Evolutionary conservation across 192 early-diverging fungal species (phyloP).

Genomic region (Coemansia sp.): DNA sequence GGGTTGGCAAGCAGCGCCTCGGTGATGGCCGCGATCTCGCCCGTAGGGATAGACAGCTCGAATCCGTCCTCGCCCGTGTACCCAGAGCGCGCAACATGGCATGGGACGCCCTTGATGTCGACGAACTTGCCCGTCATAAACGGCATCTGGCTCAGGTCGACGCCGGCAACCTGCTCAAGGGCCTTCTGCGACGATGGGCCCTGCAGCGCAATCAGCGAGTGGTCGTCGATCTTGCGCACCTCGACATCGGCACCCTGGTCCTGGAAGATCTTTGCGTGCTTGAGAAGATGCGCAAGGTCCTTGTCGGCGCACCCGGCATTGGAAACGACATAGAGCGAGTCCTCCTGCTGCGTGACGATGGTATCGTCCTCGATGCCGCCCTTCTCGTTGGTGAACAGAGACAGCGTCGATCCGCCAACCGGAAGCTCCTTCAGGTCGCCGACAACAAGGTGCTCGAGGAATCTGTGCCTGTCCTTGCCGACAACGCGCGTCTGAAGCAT

Average conservation of each 20-base stretch:
- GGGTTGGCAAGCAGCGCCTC: slow-evolving; percentile 64
- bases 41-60: slow-evolving; percentile 88
- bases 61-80: slow-evolving; percentile 99
- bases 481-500: slow-evolving; percentile 93
- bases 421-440: slow-evolving; percentile 81
- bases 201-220: slow-evolving; percentile 88
- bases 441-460: slow-evolving; percentile 85
- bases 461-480: slow-evolving; percentile 82
- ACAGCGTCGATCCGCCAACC: slow-evolving; percentile 76
- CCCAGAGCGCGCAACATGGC: slow-evolving; percentile 91
- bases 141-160: slow-evolving; percentile 65
- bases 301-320: slow-evolving; percentile 98
- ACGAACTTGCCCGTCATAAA: slow-evolving; percentile 86
- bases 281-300: slow-evolving; percentile 86
- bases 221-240: slow-evolving; percentile 79
- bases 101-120: slow-evolving; percentile 70
- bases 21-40: slow-evolving; percentile 65
- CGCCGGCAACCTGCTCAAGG: slow-evolving; percentile 57
- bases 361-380: slow-evolving; percentile 99
- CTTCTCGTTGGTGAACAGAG: slow-evolving; percentile 91
- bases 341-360: slow-evolving; percentile 83
- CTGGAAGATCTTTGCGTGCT: slow-evolving; percentile 74
- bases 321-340: slow-evolving; percentile 85
- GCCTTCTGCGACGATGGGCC: slow-evolving; percentile 80
- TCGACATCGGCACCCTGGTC: slow-evolving; percentile 88